These are phyloP conservation scores for Phytophthora sojae DNA, from an alignment of 352 stramenopile species.

Conservation along the genomic window DNA sequence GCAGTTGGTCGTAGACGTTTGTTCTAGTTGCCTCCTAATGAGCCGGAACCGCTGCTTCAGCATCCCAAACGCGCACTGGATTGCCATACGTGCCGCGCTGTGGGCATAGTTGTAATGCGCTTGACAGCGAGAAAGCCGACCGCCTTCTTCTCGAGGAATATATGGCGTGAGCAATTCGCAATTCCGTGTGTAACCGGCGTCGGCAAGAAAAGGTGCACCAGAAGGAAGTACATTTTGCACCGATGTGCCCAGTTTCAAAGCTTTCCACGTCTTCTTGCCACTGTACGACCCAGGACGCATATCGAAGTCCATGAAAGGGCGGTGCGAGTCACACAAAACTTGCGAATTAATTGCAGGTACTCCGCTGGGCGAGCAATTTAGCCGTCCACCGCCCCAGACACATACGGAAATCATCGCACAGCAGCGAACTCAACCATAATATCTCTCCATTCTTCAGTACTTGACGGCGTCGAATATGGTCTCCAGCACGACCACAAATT, in stretches of 20 bases:
- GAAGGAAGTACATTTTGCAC: not conserved
- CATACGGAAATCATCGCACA: not conserved
- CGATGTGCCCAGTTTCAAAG: not conserved
- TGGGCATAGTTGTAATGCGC: not conserved
- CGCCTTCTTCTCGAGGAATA: not conserved
- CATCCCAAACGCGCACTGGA: not conserved
- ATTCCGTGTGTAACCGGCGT: not conserved
- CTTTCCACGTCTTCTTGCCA: constrained; percentile 7
- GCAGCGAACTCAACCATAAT: not conserved
- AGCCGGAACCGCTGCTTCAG: not conserved
- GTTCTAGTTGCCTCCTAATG: not conserved
- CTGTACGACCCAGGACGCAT: not conserved
- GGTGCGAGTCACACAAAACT: not conserved
- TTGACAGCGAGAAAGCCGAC: not conserved
- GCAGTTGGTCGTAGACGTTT: not conserved
- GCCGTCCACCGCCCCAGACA: constrained; percentile 2
- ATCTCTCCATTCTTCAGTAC: not conserved
- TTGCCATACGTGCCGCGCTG: not conserved
- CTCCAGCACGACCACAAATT: not conserved
- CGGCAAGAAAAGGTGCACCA: not conserved
- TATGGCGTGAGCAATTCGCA: not conserved
- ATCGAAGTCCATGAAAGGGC: constrained; percentile 5
- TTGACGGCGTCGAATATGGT: not conserved
- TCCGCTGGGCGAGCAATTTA: constrained; percentile 7
- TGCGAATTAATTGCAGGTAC: constrained; percentile 10